Evolutionary conservation across 257 asterid genomes (phyloP).

Genomic region (Solanum lycopersicoides): DNA sequence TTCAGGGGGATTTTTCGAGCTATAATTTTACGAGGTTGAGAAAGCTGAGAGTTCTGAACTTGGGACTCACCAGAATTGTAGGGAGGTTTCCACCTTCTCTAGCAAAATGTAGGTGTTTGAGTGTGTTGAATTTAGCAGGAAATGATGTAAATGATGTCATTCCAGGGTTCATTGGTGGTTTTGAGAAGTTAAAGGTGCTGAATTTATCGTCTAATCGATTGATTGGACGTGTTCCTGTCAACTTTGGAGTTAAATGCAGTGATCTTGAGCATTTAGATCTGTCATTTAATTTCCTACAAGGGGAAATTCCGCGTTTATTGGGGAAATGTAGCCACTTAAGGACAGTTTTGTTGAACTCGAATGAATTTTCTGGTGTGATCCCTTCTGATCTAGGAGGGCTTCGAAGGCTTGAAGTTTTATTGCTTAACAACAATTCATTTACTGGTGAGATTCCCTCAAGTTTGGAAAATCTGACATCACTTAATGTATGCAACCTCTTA

Average conservation of each 20-base stretch:
- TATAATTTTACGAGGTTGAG: constrained; percentile 39
- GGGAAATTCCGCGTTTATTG: constrained; percentile 46
- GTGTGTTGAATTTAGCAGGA: constrained; percentile 71
- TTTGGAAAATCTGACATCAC: constrained; percentile 33
- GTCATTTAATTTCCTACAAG: constrained; percentile 57
- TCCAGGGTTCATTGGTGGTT: constrained; percentile 42
- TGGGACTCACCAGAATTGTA: constrained; percentile 53
- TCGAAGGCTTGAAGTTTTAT: constrained; percentile 59
- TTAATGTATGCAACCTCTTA: constrained; percentile 47
- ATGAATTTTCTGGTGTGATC: constrained; percentile 54
- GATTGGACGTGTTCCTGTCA: constrained; percentile 43
- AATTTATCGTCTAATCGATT: constrained; percentile 76
- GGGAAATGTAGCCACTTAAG: constrained; percentile 58
- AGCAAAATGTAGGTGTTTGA: constrained; percentile 34
- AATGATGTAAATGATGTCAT: constrained; percentile 59
- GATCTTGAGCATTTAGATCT: constrained; percentile 72
- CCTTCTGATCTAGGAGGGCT: constrained; percentile 66
- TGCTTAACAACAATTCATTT: constrained; percentile 55
- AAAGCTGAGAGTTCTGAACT: constrained; percentile 56
- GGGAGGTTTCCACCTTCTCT: constrained; percentile 59
- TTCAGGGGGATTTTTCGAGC: constrained; percentile 45
- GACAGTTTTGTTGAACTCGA: constrained; percentile 54
- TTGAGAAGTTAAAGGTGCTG: constrained; percentile 51
- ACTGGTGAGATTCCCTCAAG: constrained; percentile 61
- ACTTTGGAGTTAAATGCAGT: constrained; percentile 52